Evolutionary conservation across 208 protist species (phyloP).

Genomic region (Leptomonas seymouri): DNA sequence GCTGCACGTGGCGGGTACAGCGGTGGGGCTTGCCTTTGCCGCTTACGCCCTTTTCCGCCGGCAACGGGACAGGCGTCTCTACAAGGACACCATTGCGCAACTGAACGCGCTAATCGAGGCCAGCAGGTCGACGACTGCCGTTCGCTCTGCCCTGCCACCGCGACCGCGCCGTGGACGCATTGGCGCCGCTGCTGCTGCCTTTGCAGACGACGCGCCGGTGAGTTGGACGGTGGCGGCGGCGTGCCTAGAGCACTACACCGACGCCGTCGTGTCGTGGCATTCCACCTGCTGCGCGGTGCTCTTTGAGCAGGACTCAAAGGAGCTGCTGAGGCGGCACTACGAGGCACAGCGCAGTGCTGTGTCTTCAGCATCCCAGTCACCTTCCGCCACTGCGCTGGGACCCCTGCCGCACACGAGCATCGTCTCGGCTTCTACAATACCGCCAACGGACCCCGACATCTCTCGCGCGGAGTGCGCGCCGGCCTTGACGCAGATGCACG

Average conservation of each 20-base stretch:
- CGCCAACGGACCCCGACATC: constrained; percentile 1
- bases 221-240: constrained; percentile 17
- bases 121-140: constrained; percentile 7
- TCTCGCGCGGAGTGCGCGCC: not conserved
- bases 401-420: constrained; percentile 1
- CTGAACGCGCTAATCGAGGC: constrained; percentile 19
- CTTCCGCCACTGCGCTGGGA: not conserved
- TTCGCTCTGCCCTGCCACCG: not conserved
- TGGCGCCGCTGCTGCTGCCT: constrained; percentile 1
- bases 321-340: not conserved
- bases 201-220: constrained; percentile 5
- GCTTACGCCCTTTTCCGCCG: constrained; percentile 24
- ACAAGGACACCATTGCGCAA: constrained; percentile 21
- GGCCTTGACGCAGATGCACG: constrained; percentile 20
- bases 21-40: constrained; percentile 9
- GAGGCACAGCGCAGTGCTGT: constrained; percentile 1
- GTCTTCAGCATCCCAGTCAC: not conserved
- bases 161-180: constrained; percentile 1
- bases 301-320: constrained; percentile 21
- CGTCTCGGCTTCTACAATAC: constrained; percentile 20
- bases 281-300: constrained; percentile 32
- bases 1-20: constrained; percentile 15
- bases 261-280: constrained; percentile 37
- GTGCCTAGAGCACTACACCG: constrained; percentile 12
- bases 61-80: constrained; percentile 16